Evolutionary conservation across 768 basidiomycete genomes (phyloP), one percentile per base, ranked within the genome.

Genomic region (Grammothele lineata): DNA sequence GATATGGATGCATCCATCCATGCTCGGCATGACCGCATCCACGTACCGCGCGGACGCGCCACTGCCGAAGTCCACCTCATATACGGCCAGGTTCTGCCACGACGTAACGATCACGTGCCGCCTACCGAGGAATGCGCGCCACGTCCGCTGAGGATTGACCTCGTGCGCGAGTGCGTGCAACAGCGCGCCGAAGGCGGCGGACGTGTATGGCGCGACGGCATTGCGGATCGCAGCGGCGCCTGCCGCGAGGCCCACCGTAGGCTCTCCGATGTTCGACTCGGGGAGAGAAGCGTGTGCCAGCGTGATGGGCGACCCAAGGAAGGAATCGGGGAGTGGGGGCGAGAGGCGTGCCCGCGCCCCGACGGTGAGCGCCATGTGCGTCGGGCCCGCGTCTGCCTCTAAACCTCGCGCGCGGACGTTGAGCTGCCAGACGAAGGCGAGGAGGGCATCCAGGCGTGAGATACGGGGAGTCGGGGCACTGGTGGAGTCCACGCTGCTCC

Each of bases 381-480:
- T 60, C 1, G 48, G 33, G 10, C 55, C 47, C 14, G 57, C 48
- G 45, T 53, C 55, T 34, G 24, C n/a, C 22, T 56, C 48, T 2
- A 60, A 37, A 10, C 47, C 49, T 23, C 62, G 62, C 17, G 66
- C 67, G 37, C 63, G 60, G 37, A 65, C 62, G 27, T 69, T 56
- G n/a, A 58, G 54, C 8, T 47, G 45, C 69, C 70, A 71, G 5
- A 71, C 33, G 49, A 67, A 66, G 3, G 68, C 67, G 21, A 66
- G 62, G 17, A 70, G 61, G 8, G 64, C 62, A 53, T 69, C 68
- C 19, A 67, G 60, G 49, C 65, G 64, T 48, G 67, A 69, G 52
- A 68, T 18, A 50, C 25, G 27, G 17, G 9, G 38, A n/a, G n/a
- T n/a, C 18, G n/a, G 46, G 40, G 5, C 18, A 43, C 14, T 27